Evolutionary conservation across 306 rosid species (phyloP).

Genomic region (Gleditsia sinensis): DNA sequence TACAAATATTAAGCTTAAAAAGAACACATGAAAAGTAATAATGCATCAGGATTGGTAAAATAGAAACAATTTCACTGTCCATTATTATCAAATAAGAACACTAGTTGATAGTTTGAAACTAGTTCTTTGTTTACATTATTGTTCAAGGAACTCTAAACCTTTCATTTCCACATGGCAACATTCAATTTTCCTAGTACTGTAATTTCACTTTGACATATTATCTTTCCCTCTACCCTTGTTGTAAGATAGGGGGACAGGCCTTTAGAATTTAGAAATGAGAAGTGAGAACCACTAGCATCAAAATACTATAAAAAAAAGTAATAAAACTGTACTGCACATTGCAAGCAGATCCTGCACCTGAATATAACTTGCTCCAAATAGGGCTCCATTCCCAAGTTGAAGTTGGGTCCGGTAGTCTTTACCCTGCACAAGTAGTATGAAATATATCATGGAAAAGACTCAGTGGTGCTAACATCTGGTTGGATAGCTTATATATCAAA

Average conservation of each 20-base stretch:
- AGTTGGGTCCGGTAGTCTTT: slow-evolving; percentile 82
- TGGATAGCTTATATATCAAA: background rate
- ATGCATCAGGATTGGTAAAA: background rate
- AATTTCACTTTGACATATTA: background rate
- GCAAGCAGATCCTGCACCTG: slow-evolving; percentile 57
- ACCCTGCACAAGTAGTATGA: slow-evolving; percentile 58
- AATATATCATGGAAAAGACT: slow-evolving; percentile 2
- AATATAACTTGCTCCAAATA: slow-evolving; percentile 92
- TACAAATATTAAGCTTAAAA: background rate
- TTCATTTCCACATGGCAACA: background rate
- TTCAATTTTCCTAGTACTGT: background rate
- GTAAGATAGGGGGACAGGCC: background rate
- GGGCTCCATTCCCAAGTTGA: slow-evolving; percentile 92
- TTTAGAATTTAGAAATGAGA: too few species aligned
- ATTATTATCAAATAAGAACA: too few species aligned
- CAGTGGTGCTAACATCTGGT: background rate
- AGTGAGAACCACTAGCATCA: background rate
- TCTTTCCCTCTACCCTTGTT: background rate
- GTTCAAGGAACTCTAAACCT: background rate
- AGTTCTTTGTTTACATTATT: too few species aligned
- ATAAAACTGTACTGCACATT: slow-evolving; percentile 19
- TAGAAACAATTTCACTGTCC: background rate
- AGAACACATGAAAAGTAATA: background rate
- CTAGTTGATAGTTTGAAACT: too few species aligned
- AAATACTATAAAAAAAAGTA: background rate